Conservation (phyloP, 1,139 yeast genomes). For the Nakaseomyces delphensis region DNA sequence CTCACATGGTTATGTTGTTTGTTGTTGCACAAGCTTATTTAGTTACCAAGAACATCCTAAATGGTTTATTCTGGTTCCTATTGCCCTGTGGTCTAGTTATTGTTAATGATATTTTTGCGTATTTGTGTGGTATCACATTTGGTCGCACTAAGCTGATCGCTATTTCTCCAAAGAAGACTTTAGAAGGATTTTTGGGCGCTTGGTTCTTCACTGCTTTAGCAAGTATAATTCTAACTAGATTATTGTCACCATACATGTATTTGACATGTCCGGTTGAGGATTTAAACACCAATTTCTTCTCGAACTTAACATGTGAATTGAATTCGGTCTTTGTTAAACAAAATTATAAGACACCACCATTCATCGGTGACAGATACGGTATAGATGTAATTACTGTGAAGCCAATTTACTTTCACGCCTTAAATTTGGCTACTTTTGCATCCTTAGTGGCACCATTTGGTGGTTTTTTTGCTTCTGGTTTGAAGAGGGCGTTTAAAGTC, state of each 20-base stretch:
- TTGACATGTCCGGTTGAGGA: slow-evolving; percentile 82
- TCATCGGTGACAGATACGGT: slow-evolving; percentile 43
- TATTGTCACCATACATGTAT: slow-evolving; percentile 59
- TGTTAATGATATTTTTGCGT: slow-evolving; percentile 92
- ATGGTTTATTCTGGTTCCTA: slow-evolving; percentile 90
- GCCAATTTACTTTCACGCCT: slow-evolving; percentile 85
- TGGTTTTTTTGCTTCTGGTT: slow-evolving; percentile 94
- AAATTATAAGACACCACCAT: slow-evolving; percentile 64
- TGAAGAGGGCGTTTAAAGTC: slow-evolving; percentile 93
- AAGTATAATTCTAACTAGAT: slow-evolving; percentile 56
- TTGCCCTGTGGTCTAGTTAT: slow-evolving; percentile 88
- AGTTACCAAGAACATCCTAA: slow-evolving; percentile 79
- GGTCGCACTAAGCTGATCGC: slow-evolving; percentile 89
- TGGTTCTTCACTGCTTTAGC: slow-evolving; percentile 87
- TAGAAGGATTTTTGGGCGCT: slow-evolving; percentile 96
- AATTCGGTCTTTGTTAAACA: slow-evolving; percentile 84
- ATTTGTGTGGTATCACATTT: slow-evolving; percentile 92
- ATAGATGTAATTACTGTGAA: slow-evolving; percentile 53
- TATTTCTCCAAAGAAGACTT: slow-evolving; percentile 93
- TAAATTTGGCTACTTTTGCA: slow-evolving; percentile 85
- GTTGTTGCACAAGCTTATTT: slow-evolving; percentile 94
- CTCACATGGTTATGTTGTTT: slow-evolving; percentile 85
- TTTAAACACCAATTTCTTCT: slow-evolving; percentile 48
- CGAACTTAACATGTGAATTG: slow-evolving; percentile 65
- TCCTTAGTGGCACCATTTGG: slow-evolving; percentile 98